Conservation (phyloP, 1,139 yeast genomes). For the Debaryomyces singareniensis region DNA sequence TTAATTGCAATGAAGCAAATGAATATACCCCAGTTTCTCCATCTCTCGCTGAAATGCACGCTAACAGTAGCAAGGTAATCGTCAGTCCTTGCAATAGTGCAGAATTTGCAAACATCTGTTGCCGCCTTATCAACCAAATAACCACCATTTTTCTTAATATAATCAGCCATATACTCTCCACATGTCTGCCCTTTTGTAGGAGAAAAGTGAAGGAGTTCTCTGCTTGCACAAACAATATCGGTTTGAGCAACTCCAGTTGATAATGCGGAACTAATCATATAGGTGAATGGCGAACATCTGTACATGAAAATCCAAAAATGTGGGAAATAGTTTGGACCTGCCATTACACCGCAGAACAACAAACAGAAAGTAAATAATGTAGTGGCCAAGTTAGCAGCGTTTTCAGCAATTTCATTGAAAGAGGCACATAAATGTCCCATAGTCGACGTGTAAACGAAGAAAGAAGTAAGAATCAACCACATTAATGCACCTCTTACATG, state of each 20-base stretch:
- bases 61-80: constrained; percentile 39
- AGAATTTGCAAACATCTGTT: constrained; percentile 45
- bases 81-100: constrained; percentile 45
- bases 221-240: constrained; percentile 18
- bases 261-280: constrained; percentile 33
- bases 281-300: constrained; percentile 65
- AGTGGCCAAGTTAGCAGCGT: constrained; percentile 66
- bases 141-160: constrained; percentile 42
- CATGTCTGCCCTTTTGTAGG: constrained; percentile 51
- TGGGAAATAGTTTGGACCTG: constrained; percentile 47
- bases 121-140: constrained; percentile 39
- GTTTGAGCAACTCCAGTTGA: constrained; percentile 21
- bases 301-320: constrained; percentile 52
- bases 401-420: constrained; percentile 58
- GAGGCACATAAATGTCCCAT: constrained; percentile 62
- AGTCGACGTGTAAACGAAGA: constrained; percentile 55
- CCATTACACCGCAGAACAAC: constrained; percentile 81
- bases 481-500: constrained; percentile 55
- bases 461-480: constrained; percentile 52
- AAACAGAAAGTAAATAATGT: constrained; percentile 62
- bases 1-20: constrained; percentile 44
- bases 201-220: constrained; percentile 18
- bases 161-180: constrained; percentile 42
- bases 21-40: constrained; percentile 68
- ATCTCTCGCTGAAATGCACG: constrained; percentile 41